Percentiles rank a stretch among this genome's conserved stretches.
Evolutionary conservation across 306 rosid genomes (phyloP).

Genomic region (Herpetospermum pedunculosum): DNA sequence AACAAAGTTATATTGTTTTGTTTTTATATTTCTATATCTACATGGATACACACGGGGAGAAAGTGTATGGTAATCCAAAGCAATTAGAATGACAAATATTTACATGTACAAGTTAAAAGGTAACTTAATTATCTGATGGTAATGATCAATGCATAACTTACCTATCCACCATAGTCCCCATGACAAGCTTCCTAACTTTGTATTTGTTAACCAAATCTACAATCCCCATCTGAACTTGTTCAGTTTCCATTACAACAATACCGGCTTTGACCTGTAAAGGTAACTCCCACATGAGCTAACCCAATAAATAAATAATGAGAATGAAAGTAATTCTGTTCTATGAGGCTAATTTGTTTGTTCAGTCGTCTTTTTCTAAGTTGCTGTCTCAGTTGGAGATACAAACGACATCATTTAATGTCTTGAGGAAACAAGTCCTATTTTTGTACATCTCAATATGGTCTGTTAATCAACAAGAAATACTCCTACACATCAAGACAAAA

Average conservation of each 20-base stretch:
- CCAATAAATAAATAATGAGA: background rate
- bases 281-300: constrained; percentile 2
- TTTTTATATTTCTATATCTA: background rate
- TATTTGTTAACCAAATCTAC: constrained; percentile 44
- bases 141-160: constrained; percentile 26
- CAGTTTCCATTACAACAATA: constrained; percentile 35
- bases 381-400: background rate
- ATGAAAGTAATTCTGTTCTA: background rate
- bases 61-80: background rate
- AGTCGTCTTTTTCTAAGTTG: background rate
- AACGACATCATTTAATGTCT: background rate
- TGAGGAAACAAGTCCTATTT: background rate
- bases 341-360: background rate
- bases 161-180: constrained; percentile 62
- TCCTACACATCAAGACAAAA: background rate
- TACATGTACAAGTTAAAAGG: background rate
- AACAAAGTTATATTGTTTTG: background rate
- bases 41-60: background rate
- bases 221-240: constrained; percentile 62
- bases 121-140: background rate
- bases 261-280: constrained; percentile 52
- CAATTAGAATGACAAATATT: background rate
- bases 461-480: background rate
- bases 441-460: background rate
- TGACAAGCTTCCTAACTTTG: constrained; percentile 62